phyloP scores from a whole-genome alignment of 2,329 filamentous ascomycete genomes.

The Colletotrichum agaves region DNA sequence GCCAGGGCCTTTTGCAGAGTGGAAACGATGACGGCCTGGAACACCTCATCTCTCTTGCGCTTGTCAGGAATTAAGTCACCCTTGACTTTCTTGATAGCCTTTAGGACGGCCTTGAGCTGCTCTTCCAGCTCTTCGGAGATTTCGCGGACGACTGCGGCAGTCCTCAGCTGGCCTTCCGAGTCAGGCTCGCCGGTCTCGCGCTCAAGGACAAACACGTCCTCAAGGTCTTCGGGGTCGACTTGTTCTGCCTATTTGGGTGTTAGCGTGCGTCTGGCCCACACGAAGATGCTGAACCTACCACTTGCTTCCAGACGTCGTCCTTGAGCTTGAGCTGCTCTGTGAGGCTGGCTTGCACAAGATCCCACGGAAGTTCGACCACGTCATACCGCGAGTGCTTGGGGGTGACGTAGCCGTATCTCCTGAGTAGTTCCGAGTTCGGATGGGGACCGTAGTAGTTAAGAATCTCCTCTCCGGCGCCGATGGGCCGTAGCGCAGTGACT shows the following conservation, averaged over 20 bases:
- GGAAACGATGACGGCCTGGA: conserved; percentile 52
- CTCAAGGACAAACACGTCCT: conserved; percentile 79
- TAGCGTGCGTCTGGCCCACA: conserved; percentile 35
- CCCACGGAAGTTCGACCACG: conserved; percentile 80
- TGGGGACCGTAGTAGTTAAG: conserved; percentile 91
- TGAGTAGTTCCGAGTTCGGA: conserved; percentile 82
- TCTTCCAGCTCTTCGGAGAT: conserved; percentile 63
- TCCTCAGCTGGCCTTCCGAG: conserved; percentile 56
- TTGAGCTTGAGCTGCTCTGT: conserved; percentile 51
- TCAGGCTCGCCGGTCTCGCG: conserved; percentile 63
- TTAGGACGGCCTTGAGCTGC: conserved; percentile 62
- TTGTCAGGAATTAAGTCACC: conserved; percentile 59
- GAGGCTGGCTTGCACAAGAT: conserved; percentile 62
- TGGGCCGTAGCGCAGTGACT: conserved; percentile 76
- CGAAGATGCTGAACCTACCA: conserved; percentile 51
- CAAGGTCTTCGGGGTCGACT: conserved; percentile 73
- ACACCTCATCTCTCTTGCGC: conserved; percentile 59
- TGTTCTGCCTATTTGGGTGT: conserved; percentile 47
- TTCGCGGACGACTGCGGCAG: conserved; percentile 49
- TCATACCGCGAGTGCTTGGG: conserved; percentile 81
- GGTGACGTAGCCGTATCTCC: conserved; percentile 90
- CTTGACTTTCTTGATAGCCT: conserved; percentile 58
- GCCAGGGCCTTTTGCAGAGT: conserved; percentile 51
- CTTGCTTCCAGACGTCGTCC: conserved; percentile 52
- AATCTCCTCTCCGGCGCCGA: conserved; percentile 78